phyloP scores from a whole-genome alignment of 2,329 filamentous ascomycete genomes.

The Penicillium sp. region DNA sequence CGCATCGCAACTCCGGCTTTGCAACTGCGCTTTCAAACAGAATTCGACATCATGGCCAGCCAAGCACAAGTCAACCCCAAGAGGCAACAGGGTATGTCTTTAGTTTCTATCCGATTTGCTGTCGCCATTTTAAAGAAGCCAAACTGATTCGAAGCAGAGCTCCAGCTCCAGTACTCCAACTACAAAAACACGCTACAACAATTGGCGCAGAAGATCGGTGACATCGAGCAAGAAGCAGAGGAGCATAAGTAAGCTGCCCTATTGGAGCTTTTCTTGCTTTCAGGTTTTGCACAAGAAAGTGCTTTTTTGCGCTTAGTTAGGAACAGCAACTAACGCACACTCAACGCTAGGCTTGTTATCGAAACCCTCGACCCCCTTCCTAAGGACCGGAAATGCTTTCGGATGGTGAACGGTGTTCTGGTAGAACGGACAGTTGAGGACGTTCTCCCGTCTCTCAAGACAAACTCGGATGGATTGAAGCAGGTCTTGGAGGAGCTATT shows the following conservation, averaged over 20 bases:
- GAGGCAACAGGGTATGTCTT: slow-evolving; percentile 41
- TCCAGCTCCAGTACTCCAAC: slow-evolving; percentile 44
- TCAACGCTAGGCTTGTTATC: slow-evolving; percentile 64
- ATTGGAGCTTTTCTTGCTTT: no score
- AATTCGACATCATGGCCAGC: slow-evolving; percentile 34
- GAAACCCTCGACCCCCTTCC: slow-evolving; percentile 80
- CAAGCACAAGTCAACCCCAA: slow-evolving; percentile 35
- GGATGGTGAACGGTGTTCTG: slow-evolving; percentile 93
- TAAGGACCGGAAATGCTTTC: slow-evolving; percentile 87
- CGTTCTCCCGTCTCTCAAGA: slow-evolving; percentile 80
- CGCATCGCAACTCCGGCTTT: slow-evolving; percentile 24
- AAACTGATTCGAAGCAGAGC: slow-evolving; percentile 30
- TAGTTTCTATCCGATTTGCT: no score
- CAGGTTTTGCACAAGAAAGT: no score
- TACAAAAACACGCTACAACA: slow-evolving; percentile 71
- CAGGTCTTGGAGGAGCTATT: slow-evolving; percentile 90
- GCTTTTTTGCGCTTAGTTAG: no score
- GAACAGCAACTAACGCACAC: no score
- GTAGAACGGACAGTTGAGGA: slow-evolving; percentile 91
- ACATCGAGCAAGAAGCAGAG: slow-evolving; percentile 93
- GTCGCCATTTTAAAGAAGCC: neutral
- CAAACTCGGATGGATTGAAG: slow-evolving; percentile 85
- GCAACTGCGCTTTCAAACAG: slow-evolving; percentile 6
- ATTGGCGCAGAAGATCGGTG: slow-evolving; percentile 89
- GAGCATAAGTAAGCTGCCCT: slow-evolving; percentile 86